phyloP scores from a whole-genome alignment of 768 basidiomycete genomes.

The Rhodocollybia butyracea region DNA sequence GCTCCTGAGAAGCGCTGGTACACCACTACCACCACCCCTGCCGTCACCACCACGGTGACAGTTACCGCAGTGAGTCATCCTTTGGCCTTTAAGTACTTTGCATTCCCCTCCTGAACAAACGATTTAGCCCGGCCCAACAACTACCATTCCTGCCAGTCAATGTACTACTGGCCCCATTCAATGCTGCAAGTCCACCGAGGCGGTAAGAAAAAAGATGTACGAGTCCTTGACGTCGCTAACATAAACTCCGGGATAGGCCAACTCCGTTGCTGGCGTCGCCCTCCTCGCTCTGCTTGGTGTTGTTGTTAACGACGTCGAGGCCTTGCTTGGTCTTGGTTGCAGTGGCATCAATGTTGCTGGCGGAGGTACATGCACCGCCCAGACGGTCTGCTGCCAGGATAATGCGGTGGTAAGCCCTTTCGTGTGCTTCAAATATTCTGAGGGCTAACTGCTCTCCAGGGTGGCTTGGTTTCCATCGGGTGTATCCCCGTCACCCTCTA shows the following conservation, averaged over 20 bases:
- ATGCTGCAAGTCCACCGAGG: neutral
- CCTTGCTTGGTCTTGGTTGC: constrained; percentile 6
- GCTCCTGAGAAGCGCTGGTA: neutral
- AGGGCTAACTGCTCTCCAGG: too few relatives aligned
- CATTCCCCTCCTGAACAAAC: too few relatives aligned
- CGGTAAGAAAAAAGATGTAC: neutral
- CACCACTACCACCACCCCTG: neutral
- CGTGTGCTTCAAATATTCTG: too few relatives aligned
- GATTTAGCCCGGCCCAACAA: neutral
- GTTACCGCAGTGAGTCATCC: neutral
- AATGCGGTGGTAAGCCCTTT: constrained; percentile 10
- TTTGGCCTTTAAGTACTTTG: neutral
- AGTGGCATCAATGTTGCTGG: constrained; percentile 7
- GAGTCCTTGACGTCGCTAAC: neutral
- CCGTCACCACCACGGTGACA: constrained; percentile 1
- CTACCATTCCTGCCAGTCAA: neutral
- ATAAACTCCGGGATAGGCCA: neutral
- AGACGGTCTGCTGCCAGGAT: constrained; percentile 9
- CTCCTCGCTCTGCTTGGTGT: constrained; percentile 5
- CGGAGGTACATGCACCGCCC: constrained; percentile 4
- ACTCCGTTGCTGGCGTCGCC: neutral
- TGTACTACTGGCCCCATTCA: constrained; percentile 1
- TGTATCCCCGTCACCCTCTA: too few relatives aligned
- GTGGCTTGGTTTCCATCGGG: too few relatives aligned
- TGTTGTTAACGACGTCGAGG: neutral